Evolutionary conservation across 192 early-diverging fungal genomes (phyloP), one percentile per base, ranked within the genome.

Genomic region (Podila epigama): DNA sequence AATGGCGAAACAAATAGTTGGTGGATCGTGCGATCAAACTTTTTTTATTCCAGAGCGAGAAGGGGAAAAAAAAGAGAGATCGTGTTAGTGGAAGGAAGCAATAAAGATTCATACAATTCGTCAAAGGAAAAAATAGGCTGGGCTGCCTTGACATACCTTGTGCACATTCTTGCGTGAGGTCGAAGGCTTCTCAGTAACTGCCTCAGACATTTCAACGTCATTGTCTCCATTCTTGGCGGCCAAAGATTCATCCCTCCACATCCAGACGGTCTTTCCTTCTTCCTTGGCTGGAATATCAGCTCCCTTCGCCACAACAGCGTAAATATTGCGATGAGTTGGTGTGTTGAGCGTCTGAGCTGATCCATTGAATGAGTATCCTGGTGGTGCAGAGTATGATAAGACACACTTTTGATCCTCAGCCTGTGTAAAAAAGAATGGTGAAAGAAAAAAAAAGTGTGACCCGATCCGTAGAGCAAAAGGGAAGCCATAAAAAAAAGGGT

Each of bases 391-490:
- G 66, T 82, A 85, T 32, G 84, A 85, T 53, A 81, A 68, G 52
- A 80, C 34, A 37, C 84, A 85, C 41, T 85, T 85, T 58, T 85
- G 84, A 64, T 81, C 80, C 16, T 65, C 65, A n/a, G 82, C 83
- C 84, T 85, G 71, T 33, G 15, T 9, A 13, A 3, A 13, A 20
- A 10, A 62, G 7, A 60, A 20, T 10, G 57, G 28, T 20, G 42
- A 18, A 27, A 33, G 7, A 41, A 3, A 18, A 13, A 15, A 27
- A 20, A 10, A 4, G 10, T 33, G 53, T 51, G 53, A 12, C 41
- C 18, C 37, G 8, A 2, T 6, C 8, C n/a, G n/a, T 29, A 5
- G n/a, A 3, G 9, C 20, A 10, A 62, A 11, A 60, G n/a, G 18
- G 57, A 34, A 28, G 42, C 20, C 18, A 33, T 5, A 41, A 3